phyloP scores from a whole-genome alignment of 2,329 filamentous ascomycete genomes.

The Scortechinia acanthostroma region DNA sequence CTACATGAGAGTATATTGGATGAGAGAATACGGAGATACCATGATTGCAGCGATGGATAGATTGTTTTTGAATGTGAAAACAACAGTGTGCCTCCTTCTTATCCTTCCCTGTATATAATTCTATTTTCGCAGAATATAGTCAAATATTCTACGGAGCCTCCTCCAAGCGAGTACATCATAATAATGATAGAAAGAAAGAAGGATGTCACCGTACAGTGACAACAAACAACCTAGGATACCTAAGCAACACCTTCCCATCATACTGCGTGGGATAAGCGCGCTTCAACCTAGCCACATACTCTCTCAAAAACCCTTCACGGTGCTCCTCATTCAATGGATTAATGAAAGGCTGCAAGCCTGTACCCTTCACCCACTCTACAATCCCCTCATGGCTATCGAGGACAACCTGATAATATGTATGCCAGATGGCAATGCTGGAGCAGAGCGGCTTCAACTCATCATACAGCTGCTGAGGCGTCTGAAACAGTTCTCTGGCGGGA shows the following conservation, averaged over 20 bases:
- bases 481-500: constrained; percentile 36
- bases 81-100: too few relatives aligned
- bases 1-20: too few relatives aligned
- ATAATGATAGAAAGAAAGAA: too few relatives aligned
- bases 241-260: constrained; percentile 44
- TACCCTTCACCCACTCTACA: constrained; percentile 52
- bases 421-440: constrained; percentile 39
- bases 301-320: constrained; percentile 30
- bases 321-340: constrained; percentile 31
- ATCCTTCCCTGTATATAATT: too few relatives aligned
- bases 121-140: too few relatives aligned
- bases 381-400: constrained; percentile 37
- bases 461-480: constrained; percentile 35
- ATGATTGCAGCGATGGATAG: too few relatives aligned
- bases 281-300: constrained; percentile 35
- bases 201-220: constrained; percentile 24
- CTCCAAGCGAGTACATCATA: too few relatives aligned
- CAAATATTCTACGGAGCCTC: too few relatives aligned
- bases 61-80: too few relatives aligned
- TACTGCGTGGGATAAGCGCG: constrained; percentile 28
- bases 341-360: constrained; percentile 45
- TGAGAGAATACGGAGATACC: too few relatives aligned
- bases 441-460: constrained; percentile 34
- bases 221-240: constrained; percentile 48
- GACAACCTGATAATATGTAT: constrained; percentile 42